phyloP scores from a whole-genome alignment of 2,329 filamentous ascomycete species.

The Monosporascus sp. region DNA sequence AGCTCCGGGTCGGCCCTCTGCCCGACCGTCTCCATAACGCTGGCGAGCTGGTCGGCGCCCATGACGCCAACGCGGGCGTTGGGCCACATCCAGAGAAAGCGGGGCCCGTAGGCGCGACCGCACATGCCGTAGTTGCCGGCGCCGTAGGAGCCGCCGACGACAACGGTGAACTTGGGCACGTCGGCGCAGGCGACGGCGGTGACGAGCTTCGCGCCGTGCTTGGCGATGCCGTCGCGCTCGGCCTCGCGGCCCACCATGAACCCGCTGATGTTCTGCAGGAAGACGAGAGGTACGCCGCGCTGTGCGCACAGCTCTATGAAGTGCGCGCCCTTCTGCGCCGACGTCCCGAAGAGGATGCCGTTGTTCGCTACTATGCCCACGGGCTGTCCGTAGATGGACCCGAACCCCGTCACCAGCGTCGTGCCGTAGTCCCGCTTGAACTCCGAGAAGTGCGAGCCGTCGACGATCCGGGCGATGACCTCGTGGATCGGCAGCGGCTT shows the following conservation, averaged over 20 bases:
- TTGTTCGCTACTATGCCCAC: conserved; percentile 96
- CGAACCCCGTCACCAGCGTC: conserved; percentile 89
- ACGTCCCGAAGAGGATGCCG: conserved; percentile 87
- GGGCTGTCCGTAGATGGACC: conserved; percentile 79
- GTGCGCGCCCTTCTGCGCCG: conserved; percentile 88
- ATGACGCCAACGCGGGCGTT: conserved; percentile 96
- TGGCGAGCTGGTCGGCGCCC: conserved; percentile 85
- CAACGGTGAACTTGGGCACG: conserved; percentile 94
- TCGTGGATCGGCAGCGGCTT: conserved; percentile 82
- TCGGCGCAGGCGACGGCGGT: conserved; percentile 90
- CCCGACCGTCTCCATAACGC: conserved; percentile 93
- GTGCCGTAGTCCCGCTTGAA: conserved; percentile 91
- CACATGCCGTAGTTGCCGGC: conserved; percentile 99
- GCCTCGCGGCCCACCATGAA: conserved; percentile 97
- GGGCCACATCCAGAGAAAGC: conserved; percentile 95
- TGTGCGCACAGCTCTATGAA: conserved; percentile 94
- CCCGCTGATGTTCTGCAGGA: conserved; percentile 93
- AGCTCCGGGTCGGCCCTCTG: conserved; percentile 75
- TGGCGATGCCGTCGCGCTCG: conserved; percentile 91
- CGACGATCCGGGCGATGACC: conserved; percentile 87
- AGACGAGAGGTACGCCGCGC: conserved; percentile 82
- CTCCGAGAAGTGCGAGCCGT: conserved; percentile 83
- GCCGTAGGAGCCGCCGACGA: conserved; percentile 88
- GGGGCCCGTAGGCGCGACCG: conserved; percentile 84
- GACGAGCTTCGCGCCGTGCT: conserved; percentile 95